These are phyloP conservation scores for Pilatotrama ljubarskyi DNA, from an alignment of 768 basidiomycete species.

Conservation along the genomic window DNA sequence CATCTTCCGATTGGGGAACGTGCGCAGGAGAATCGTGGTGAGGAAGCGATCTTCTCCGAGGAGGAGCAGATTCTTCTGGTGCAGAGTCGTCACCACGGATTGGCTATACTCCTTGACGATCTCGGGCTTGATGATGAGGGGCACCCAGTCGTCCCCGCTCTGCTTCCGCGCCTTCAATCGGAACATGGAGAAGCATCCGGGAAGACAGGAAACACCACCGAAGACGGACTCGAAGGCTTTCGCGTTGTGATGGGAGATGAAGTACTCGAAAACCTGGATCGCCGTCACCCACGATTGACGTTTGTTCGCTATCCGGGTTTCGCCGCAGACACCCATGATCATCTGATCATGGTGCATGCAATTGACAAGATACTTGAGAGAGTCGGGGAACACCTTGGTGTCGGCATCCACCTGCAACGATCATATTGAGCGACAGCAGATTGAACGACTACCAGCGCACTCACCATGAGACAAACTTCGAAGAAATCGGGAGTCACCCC, in stretches of 20 bases:
- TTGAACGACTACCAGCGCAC: constrained; percentile 28
- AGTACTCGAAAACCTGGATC: constrained; percentile 98
- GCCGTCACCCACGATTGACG: constrained; percentile 97
- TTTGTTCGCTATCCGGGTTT: constrained; percentile 98
- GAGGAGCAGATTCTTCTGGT: constrained; percentile 95
- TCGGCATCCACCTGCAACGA: constrained; percentile 89
- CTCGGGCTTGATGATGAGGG: constrained; percentile 94
- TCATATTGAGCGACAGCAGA: background rate
- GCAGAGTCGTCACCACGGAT: constrained; percentile 87
- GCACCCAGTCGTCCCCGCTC: constrained; percentile 94
- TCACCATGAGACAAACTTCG: constrained; percentile 94
- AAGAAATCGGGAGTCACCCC: constrained; percentile 99
- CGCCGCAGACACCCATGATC: constrained; percentile 99
- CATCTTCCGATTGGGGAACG: constrained; percentile 99
- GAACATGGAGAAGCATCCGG: constrained; percentile 99
- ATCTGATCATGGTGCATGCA: constrained; percentile 98
- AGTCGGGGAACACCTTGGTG: constrained; percentile 91
- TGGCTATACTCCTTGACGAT: constrained; percentile 98
- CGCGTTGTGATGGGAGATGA: constrained; percentile 97
- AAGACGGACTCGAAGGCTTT: constrained; percentile 99
- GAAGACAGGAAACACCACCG: constrained; percentile 98
- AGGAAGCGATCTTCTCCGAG: constrained; percentile 99
- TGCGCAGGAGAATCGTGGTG: constrained; percentile 92
- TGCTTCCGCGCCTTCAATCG: constrained; percentile 89
- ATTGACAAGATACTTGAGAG: constrained; percentile 89